Base-by-base conservation (phyloP, 495 filamentous ascomycete species). In the Xylaria castorea region DNA sequence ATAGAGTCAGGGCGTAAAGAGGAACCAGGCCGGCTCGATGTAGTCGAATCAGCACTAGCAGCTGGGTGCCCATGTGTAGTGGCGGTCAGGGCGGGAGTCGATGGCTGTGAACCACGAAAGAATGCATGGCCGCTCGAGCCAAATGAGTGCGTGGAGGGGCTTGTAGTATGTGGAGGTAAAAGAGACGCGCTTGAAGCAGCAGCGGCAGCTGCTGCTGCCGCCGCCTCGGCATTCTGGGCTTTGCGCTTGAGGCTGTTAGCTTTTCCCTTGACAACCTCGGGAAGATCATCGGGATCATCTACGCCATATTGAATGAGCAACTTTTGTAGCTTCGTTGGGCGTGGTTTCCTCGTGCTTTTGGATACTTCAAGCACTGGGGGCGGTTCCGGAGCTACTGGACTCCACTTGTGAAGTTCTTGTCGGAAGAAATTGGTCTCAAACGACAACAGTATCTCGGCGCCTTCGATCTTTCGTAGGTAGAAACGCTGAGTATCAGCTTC, bases 351-450 rank as follows among this genome's bases (percentile, higher is more conserved):
- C n/a, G 96, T 99, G 46, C 94, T 97, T 78, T 94, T 89, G 0
- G 94, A 97, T 53, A 89, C 85, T 32, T 97, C 92, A 11, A 97
- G 85, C 34, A 93, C 88, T 68, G 94, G 94, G 38, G 96, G 96
- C 14, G 92, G 85, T 42, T 93, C 87, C 0, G 94, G 93, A 6
- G 96, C 95, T 60, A 99, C 94, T 7, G 95, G 97, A 32, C 90
- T 91, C 96, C 94, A 98, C 77, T 93, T 97, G 82, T 99, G 97
- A 57, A 99, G 88, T 79, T 98, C 94, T 74, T 97, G 94, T 30
- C 94, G 90, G 85, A 99, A 97, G 82, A 97, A 97, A 79, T 99
- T 99, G 9, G 94, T 98, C 82, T 99, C 96, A 68, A 91, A 91
- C 3, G 94, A 89, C 12, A 99, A 82, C 9, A 99, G 88, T 61